Evolutionary conservation across 345 rosid genomes (phyloP).

Genomic region (Durio zibethinus): DNA sequence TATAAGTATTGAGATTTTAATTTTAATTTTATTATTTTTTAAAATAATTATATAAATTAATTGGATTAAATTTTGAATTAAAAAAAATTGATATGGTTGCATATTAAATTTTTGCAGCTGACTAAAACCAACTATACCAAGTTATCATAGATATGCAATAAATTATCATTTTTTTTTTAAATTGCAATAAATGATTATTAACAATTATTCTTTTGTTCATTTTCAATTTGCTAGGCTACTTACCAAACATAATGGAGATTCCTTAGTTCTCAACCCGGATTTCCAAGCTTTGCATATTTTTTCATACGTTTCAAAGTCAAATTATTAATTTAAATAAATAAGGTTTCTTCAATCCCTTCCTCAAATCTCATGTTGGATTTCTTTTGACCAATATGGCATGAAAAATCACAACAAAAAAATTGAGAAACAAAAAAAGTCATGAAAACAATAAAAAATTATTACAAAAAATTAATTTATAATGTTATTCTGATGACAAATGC

Average conservation of each 20-base stretch:
- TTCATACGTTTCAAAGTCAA: background rate
- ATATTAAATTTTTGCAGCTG: background rate
- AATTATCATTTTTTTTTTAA: background rate
- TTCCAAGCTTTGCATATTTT: background rate
- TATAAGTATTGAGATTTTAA: no score
- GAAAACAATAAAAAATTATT: background rate
- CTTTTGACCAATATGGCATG: background rate
- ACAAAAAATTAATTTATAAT: no score
- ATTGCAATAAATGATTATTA: no score
- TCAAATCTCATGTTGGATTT: background rate
- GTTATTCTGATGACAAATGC: no score
- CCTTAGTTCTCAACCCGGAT: background rate
- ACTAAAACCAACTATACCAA: background rate
- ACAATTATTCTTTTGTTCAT: background rate
- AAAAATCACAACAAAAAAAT: background rate
- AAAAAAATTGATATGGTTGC: no score
- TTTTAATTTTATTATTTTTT: no score
- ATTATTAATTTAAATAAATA: background rate
- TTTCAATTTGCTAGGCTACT: background rate
- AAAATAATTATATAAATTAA: no score
- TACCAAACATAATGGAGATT: background rate
- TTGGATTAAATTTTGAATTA: background rate
- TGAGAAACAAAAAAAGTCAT: background rate
- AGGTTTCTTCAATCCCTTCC: background rate
- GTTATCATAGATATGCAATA: background rate